Evolutionary conservation across 345 rosid genomes (phyloP).

Genomic region (Geranium brycei): DNA sequence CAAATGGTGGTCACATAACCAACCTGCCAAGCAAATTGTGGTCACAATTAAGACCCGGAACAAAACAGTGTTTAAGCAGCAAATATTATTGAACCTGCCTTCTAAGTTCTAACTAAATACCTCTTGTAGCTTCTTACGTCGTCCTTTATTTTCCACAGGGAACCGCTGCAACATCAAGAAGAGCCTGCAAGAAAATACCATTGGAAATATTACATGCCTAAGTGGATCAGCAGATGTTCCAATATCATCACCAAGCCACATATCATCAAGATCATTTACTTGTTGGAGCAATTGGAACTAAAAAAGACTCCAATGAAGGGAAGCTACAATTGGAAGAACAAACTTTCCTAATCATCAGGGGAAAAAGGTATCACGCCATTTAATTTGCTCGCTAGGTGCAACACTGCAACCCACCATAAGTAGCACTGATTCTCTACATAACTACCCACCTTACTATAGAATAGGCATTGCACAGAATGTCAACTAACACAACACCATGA

Average conservation of each 20-base stretch:
- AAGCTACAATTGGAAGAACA: not conserved
- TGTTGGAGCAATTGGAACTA: not conserved
- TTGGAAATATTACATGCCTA: not conserved
- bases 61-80: not conserved
- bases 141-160: slow-evolving; percentile 90
- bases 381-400: not conserved
- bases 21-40: slow-evolving; percentile 44
- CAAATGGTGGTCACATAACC: slow-evolving; percentile 91
- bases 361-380: not conserved
- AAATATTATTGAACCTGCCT: not conserved
- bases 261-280: not conserved
- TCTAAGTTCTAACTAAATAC: slow-evolving; percentile 17
- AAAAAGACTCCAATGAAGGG: not conserved
- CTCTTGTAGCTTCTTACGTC: slow-evolving; percentile 88
- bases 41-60: not conserved
- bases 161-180: slow-evolving; percentile 87
- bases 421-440: too few relatives aligned
- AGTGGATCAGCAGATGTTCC: not conserved
- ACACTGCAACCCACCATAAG: not conserved
- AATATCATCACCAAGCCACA: not conserved
- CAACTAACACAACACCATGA: too few relatives aligned
- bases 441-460: too few relatives aligned
- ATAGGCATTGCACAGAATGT: too few relatives aligned
- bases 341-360: not conserved
- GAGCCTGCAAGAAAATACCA: slow-evolving; percentile 42